Percentiles rank a stretch among this genome's conserved stretches.
phyloP scores from a whole-genome alignment of 2,329 filamentous ascomycete genomes.

The Colletotrichum sp. region DNA sequence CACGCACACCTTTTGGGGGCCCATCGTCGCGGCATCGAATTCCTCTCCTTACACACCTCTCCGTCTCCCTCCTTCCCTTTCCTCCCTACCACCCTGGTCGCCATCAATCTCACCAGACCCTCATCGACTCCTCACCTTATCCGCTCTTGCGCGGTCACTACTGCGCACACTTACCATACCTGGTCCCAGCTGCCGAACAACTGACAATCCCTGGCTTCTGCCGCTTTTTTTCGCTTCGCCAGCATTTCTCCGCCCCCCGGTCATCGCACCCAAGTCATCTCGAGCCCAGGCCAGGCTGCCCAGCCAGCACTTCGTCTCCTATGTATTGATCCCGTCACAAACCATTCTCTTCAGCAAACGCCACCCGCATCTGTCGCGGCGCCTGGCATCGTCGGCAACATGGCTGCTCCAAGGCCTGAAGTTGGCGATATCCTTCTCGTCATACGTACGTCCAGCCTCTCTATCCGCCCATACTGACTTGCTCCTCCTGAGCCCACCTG shows the following conservation, averaged over 20 bases:
- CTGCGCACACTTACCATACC: constrained; percentile 7
- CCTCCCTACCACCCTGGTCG: neutral
- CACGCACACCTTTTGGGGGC: neutral
- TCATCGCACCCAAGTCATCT: constrained; percentile 15
- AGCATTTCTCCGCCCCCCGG: constrained; percentile 6
- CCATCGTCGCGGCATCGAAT: neutral
- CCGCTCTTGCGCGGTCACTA: neutral
- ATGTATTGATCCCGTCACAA: constrained; percentile 23
- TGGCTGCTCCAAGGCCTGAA: constrained; percentile 60
- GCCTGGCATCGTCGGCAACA: constrained; percentile 30
- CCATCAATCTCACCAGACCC: constrained; percentile 16
- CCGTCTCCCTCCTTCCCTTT: neutral
- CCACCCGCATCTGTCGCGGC: constrained; percentile 22
- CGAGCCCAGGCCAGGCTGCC: constrained; percentile 17
- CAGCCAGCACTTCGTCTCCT: constrained; percentile 17
- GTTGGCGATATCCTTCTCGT: constrained; percentile 73
- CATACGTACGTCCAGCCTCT: constrained; percentile 63
- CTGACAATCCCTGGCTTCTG: constrained; percentile 17
- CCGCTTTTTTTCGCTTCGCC: constrained; percentile 12
- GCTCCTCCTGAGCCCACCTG: neutral
- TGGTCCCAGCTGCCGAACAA: constrained; percentile 15
- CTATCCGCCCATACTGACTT: neutral
- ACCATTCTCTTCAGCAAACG: constrained; percentile 19
- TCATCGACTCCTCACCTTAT: constrained; percentile 10
- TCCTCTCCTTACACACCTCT: neutral